Conservation (phyloP, 2,329 filamentous ascomycete genomes). For the Coniella vitis region DNA sequence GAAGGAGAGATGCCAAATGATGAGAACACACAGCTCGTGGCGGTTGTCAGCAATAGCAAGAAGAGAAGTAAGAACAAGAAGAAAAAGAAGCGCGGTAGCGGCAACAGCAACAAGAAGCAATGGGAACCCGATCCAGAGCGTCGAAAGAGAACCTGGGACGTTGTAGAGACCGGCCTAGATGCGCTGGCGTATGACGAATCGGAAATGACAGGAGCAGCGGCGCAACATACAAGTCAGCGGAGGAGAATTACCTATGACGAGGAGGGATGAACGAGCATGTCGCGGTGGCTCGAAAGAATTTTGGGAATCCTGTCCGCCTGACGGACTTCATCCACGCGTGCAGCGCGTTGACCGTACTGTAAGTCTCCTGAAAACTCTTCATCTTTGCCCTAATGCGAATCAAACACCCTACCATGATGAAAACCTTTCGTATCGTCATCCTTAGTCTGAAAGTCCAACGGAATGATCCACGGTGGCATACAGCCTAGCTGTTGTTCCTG, state of each 20-base stretch:
- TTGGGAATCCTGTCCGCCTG: neutral
- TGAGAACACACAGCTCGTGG: slow-evolving; percentile 19
- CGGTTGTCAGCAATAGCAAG: slow-evolving; percentile 14
- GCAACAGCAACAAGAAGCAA: slow-evolving; percentile 31
- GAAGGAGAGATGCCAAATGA: slow-evolving; percentile 19
- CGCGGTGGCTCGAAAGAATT: neutral
- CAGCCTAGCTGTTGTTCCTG: slow-evolving; percentile 23
- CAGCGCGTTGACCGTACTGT: neutral
- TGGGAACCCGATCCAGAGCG: slow-evolving; percentile 51
- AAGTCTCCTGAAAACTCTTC: slow-evolving; percentile 6
- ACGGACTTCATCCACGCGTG: neutral
- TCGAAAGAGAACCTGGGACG: slow-evolving; percentile 61
- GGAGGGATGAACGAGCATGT: slow-evolving; percentile 24
- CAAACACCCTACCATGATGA: slow-evolving; percentile 61
- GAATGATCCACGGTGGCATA: slow-evolving; percentile 21
- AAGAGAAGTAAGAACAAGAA: slow-evolving; percentile 25
- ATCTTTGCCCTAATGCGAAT: neutral
- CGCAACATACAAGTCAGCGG: slow-evolving; percentile 27
- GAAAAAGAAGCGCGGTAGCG: slow-evolving; percentile 33
- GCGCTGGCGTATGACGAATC: slow-evolving; percentile 53
- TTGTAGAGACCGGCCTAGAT: slow-evolving; percentile 54
- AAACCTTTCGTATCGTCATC: slow-evolving; percentile 82
- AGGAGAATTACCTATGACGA: slow-evolving; percentile 38
- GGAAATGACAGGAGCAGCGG: slow-evolving; percentile 21
- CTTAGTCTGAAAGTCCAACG: slow-evolving; percentile 70